Conservation (phyloP, 495 filamentous ascomycete species). For the Xylaria scruposa region DNA sequence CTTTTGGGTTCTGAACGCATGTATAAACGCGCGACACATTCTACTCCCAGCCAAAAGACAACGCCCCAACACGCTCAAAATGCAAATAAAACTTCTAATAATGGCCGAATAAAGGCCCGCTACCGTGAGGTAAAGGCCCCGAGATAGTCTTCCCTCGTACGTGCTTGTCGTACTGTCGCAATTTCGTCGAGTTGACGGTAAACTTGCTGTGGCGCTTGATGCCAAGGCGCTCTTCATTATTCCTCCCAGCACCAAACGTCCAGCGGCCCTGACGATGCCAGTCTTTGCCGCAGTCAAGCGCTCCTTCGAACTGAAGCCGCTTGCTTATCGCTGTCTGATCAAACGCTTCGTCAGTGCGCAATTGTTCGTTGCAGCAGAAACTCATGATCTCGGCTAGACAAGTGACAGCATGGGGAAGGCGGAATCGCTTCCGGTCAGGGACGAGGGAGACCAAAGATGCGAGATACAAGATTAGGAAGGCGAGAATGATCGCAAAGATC, state of each 20-base stretch:
- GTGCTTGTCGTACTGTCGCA: conserved; percentile 34
- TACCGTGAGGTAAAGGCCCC: conserved; percentile 31
- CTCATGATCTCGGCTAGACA: conserved; percentile 78
- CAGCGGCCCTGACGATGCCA: conserved; percentile 46
- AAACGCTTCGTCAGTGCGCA: conserved; percentile 73
- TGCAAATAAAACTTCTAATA: conserved; percentile 15
- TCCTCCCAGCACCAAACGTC: conserved; percentile 43
- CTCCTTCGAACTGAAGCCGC: conserved; percentile 39
- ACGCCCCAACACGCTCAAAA: not conserved
- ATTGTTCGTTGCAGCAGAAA: conserved; percentile 72
- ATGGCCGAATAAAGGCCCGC: conserved; percentile 32
- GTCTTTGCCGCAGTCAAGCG: conserved; percentile 42
- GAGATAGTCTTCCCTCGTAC: conserved; percentile 37
- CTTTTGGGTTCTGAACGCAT: not conserved
- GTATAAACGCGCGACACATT: not conserved
- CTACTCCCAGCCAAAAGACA: not conserved
- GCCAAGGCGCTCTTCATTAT: conserved; percentile 43
- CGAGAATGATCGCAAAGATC: conserved; percentile 71
- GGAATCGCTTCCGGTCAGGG: conserved; percentile 60
- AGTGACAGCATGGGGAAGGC: conserved; percentile 72
- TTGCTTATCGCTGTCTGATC: conserved; percentile 34
- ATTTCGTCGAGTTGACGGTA: conserved; percentile 43
- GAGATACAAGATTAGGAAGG: conserved; percentile 70
- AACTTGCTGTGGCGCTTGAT: conserved; percentile 48
- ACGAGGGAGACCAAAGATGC: conserved; percentile 55